Evolutionary conservation across 495 filamentous ascomycete species (phyloP), one percentile per base, ranked within the genome.

Genomic region (Aspergillus haitiensis): DNA sequence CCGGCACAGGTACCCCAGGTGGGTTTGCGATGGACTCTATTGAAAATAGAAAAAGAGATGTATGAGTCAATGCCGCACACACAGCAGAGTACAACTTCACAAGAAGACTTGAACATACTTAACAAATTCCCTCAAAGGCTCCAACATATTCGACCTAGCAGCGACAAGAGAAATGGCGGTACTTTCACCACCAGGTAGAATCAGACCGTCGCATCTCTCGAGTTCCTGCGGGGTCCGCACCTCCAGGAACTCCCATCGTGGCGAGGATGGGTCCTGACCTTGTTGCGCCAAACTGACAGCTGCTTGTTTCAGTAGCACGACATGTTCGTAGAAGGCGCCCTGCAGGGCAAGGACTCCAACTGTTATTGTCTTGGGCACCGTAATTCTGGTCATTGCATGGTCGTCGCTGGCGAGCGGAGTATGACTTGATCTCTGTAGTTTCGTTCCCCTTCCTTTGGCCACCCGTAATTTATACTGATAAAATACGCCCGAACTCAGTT

Each of bases 1-100:
- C 94, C 94, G 21, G 94, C 94, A 70, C 94, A 98, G 27, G 94
- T 98, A 11, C 94, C 94, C 94, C 94, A 98, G 15, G 88, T 89
- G 16, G 95, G 93, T 69, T 90, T 93, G 64, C 87, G 83, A 50
- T 84, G 67, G 55, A 74, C 64, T 60, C 69, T 73, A 59, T 61
- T 42, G 57, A 32, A 50, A 59, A 27, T 1, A 3, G 3, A 3
- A 27, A 27, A 3, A 27, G 21, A 27, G 1, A 27, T 27, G 42
- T 59, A 55, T 63, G 52, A 63, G 64, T 72, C 65, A 72, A 64
- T 63, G 21, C 12, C 15, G 33, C 50, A 21, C n/a, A 47, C 15
- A 13, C 36, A 27, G 18, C 10, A 6, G 31, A 33, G 10, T 34
- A 5, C 5, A 48, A 31, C 6, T 16, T 16, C 18, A 40, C 13